Percentiles rank a stretch among this genome's conserved stretches.
phyloP scores from a whole-genome alignment of 2,329 filamentous ascomycete species.

The Zarea fungicola region DNA sequence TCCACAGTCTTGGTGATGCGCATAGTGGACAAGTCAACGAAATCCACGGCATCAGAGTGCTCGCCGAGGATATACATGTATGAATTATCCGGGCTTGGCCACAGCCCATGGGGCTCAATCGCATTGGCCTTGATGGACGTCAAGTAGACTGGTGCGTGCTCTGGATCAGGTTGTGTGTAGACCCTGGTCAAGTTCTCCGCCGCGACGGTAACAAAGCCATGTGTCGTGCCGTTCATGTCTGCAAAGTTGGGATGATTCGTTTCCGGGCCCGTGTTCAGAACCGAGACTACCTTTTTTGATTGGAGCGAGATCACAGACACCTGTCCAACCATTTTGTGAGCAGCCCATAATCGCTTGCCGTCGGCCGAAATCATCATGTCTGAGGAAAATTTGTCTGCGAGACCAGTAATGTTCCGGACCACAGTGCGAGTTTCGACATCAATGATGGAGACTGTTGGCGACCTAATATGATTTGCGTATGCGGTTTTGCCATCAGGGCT shows the following conservation, averaged over 20 bases:
- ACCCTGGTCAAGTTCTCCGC: constrained; percentile 13
- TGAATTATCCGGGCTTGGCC: constrained; percentile 15
- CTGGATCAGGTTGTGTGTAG: constrained; percentile 9
- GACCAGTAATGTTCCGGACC: constrained; percentile 5
- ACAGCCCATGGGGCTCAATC: constrained; percentile 15
- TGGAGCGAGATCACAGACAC: constrained; percentile 12
- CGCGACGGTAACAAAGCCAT: constrained; percentile 15
- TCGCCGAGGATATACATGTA: constrained; percentile 15
- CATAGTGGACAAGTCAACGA: constrained; percentile 12
- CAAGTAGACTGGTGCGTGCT: constrained; percentile 8
- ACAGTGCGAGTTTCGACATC: constrained; percentile 11
- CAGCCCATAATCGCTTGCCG: constrained; percentile 10
- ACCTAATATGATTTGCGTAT: constrained; percentile 16
- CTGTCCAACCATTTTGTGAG: constrained; percentile 16
- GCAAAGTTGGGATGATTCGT: constrained; percentile 15
- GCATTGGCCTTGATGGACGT: constrained; percentile 11
- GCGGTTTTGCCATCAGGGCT: constrained; percentile 14
- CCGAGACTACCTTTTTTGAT: not conserved
- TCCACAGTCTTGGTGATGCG: constrained; percentile 8
- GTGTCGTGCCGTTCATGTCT: constrained; percentile 8
- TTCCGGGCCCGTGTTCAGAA: constrained; percentile 13
- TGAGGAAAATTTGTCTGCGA: constrained; percentile 13
- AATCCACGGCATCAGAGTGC: constrained; percentile 15
- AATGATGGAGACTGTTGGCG: constrained; percentile 14
- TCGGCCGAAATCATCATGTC: constrained; percentile 17